Percentiles rank a stretch among this genome's conserved stretches.
Conservation (phyloP, 208 protist genomes). For the Zelonia costaricensis region DNA sequence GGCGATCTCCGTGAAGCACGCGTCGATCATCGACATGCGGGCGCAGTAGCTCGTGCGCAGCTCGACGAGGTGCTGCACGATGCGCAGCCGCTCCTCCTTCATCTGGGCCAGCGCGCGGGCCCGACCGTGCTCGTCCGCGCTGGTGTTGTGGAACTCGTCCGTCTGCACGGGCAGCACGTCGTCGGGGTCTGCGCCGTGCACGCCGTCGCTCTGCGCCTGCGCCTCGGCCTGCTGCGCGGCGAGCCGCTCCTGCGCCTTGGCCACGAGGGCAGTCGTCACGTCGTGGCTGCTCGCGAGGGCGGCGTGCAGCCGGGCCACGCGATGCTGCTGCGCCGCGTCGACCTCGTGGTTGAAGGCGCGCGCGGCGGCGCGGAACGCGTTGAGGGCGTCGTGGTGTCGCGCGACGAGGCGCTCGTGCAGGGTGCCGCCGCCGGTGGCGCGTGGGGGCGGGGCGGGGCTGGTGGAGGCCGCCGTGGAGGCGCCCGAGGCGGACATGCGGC, state of each 20-base stretch:
- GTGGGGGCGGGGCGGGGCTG: neutral
- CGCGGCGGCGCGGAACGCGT: constrained; percentile 41
- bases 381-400: constrained; percentile 45
- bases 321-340: constrained; percentile 51
- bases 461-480: neutral
- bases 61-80: constrained; percentile 42
- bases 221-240: constrained; percentile 38
- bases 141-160: constrained; percentile 36
- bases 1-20: constrained; percentile 38
- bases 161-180: constrained; percentile 38
- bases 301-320: constrained; percentile 45
- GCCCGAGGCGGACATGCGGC: neutral
- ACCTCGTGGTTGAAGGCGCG: constrained; percentile 47
- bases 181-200: constrained; percentile 19
- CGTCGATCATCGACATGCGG: constrained; percentile 41
- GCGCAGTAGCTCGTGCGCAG: constrained; percentile 31
- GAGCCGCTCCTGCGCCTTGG: constrained; percentile 37
- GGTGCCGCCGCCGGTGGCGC: neutral
- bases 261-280: constrained; percentile 31
- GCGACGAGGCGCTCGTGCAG: constrained; percentile 40
- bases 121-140: constrained; percentile 32
- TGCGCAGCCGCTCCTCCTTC: constrained; percentile 49
- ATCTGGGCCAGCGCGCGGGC: constrained; percentile 40
- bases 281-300: constrained; percentile 49
- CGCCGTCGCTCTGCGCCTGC: constrained; percentile 21